Base-by-base conservation (phyloP, 495 filamentous ascomycete species). In the Penicillium cosmopolitanum region DNA sequence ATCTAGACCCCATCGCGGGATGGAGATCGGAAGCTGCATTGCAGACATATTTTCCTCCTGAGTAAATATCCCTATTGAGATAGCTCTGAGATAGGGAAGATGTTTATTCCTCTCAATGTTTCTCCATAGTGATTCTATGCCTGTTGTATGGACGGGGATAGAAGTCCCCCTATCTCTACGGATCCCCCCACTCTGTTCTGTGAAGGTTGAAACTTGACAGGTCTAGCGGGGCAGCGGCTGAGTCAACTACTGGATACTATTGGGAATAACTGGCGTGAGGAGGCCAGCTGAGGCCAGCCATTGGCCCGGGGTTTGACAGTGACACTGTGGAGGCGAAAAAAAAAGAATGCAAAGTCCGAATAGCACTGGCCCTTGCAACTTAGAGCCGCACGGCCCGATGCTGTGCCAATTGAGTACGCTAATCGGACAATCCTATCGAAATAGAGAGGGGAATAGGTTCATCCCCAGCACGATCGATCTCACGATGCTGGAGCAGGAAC, bases 131-230 rank as follows among this genome's bases (percentile, higher is more conserved):
- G 42, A 16, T 31, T 31, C 21, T 13, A 28, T 12, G 46, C 3
- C 21, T 28, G 1, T 28, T 28, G 19, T 48, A 15, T 48, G 23
- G 35, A 44, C 16, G 11, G 8, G 18, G 38, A 23, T 1, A 12
- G 11, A 38, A 46, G n/a, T 23, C n/a, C 42, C 16, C 46, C 15
- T 53, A 42, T 54, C 51, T 43, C 23, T 44, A 10, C 16, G 16
- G 3, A 16, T 57, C 52, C 48, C 48, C 57, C 57, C 62, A 53
- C 56, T 42, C 28, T 61, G 55, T 54, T 58, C 44, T 44, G 18
- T 50, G 47, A 63, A 51, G 53, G 50, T 51, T 65, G 57, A 64
- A 58, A 70, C 60, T 55, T 68, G 65, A 70, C 65, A 70, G 57
- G 65, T 70, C 62, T 18, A 57, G 52, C 57, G 51, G 59, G 67